phyloP scores from a whole-genome alignment of 1,284 basidiomycete species.

The Boletus austroedulis region DNA sequence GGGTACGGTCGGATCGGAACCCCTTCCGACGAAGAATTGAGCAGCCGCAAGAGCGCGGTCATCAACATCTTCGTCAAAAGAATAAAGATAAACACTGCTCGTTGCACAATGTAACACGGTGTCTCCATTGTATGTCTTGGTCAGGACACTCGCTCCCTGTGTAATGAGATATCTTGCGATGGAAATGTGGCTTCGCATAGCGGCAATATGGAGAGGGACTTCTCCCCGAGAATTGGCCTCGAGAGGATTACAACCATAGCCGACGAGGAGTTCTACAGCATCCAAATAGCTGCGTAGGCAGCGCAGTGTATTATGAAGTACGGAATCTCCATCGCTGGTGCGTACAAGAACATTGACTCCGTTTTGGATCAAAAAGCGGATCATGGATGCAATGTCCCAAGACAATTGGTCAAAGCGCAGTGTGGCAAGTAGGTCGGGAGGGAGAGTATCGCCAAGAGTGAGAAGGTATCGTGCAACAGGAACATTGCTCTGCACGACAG shows the following conservation, averaged over 20 bases:
- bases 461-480: not conserved
- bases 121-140: not conserved
- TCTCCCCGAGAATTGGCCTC: not conserved
- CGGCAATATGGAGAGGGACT: not conserved
- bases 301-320: not conserved
- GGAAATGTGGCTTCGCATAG: not conserved
- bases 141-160: not conserved
- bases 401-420: not conserved
- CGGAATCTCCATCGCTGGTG: not conserved
- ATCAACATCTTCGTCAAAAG: not conserved
- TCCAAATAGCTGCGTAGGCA: not conserved
- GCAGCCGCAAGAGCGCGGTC: not conserved
- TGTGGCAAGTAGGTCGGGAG: not conserved
- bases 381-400: not conserved
- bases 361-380: not conserved
- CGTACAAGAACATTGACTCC: not conserved
- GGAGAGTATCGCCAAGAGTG: not conserved
- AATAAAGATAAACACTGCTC: not conserved
- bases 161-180: not conserved
- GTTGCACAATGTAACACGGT: constrained; percentile 1
- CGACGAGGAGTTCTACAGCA: not conserved
- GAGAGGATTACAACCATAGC: not conserved
- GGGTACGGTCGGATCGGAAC: not conserved
- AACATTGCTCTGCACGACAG: not conserved
- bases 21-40: not conserved